Conservation (phyloP, 352 stramenopile species). For the Pythium dissimile region DNA sequence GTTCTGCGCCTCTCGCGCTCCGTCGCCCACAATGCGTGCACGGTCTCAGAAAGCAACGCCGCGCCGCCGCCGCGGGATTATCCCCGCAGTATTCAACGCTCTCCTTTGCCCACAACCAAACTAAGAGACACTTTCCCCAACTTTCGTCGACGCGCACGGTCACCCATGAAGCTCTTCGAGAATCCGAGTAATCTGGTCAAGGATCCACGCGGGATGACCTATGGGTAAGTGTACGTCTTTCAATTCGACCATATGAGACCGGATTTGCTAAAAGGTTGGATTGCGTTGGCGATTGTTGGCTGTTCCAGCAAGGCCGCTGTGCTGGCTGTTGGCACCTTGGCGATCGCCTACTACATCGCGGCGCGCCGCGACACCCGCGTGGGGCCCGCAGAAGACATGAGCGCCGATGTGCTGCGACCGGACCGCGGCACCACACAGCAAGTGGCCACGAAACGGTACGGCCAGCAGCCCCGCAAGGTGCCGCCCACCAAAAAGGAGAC, state of each 20-base stretch:
- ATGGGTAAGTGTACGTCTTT: conserved; percentile 8
- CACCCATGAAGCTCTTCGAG: conserved; percentile 22
- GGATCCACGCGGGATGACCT: conserved; percentile 22
- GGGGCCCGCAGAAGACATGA: conserved; percentile 5
- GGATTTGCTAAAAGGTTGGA: no score
- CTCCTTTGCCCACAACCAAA: neutral
- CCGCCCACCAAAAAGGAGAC: conserved; percentile 16
- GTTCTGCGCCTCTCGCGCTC: no score
- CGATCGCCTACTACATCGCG: conserved; percentile 20
- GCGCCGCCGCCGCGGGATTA: no score
- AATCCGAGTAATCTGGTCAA: conserved; percentile 20
- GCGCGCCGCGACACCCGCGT: conserved; percentile 15
- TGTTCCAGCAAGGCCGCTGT: conserved; percentile 21
- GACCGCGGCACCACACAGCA: conserved; percentile 23
- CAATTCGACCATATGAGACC: conserved; percentile 3
- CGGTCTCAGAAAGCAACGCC: no score
- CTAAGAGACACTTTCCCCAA: no score
- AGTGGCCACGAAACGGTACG: conserved; percentile 20
- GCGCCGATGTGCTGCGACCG: conserved; percentile 13
- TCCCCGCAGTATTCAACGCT: no score
- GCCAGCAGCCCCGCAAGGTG: conserved; percentile 21
- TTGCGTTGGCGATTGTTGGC: neutral
- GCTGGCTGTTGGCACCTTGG: conserved; percentile 16
- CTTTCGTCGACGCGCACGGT: neutral
- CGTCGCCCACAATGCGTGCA: no score